Evolutionary conservation across 1,284 basidiomycete genomes (phyloP), one percentile per base, ranked within the genome.

Genomic region (Inonotus hispidus): DNA sequence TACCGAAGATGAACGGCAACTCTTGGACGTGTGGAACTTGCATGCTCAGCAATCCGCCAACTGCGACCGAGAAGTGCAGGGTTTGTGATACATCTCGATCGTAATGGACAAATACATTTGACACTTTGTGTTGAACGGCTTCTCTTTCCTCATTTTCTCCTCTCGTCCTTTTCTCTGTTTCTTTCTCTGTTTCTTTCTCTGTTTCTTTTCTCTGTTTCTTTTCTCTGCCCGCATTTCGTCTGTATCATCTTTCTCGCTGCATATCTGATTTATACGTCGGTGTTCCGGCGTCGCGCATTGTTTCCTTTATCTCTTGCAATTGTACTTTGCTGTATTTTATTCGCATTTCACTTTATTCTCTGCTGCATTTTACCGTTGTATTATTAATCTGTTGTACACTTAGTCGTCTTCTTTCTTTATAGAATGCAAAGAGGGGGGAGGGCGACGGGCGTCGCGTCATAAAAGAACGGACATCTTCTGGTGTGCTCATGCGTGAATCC

Each of bases 11-110:
- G 27, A 70, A 61, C 55, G 32, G 71, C 68, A 50, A 67, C 64
- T 39, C 46, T 5, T 83, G 81, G 82, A 74, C 63, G 8, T 83
- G 82, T 66, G 68, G 70, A 1, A 62, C 67, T 3, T 83, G 82
- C 63, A 70, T 70, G 67, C 64, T 79, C 16, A 63, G 56, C 47
- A 83, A 80, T 63, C 68, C 74, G 1, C 68, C 71, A 21, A 70
- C 14, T 69, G 59, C 43, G 38, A 66, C 61, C 32, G 69, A 70
- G 11, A 76, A 81, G 63, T 80, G 79, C 68, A 67, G 64, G 25
- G 43, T 75, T 23, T 80, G 79, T 66, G 79, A 80, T 27, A 60
- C 71, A 16, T 71, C 72, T 54, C 71, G 73, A 55, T 71, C 54
- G 62, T 35, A 14, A 43, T 14, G 19, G 27, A 46, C 27, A 27